These are phyloP conservation scores for Exserohilum rostratum DNA, from an alignment of 2,329 filamentous ascomycete species.

Conservation along the genomic window DNA sequence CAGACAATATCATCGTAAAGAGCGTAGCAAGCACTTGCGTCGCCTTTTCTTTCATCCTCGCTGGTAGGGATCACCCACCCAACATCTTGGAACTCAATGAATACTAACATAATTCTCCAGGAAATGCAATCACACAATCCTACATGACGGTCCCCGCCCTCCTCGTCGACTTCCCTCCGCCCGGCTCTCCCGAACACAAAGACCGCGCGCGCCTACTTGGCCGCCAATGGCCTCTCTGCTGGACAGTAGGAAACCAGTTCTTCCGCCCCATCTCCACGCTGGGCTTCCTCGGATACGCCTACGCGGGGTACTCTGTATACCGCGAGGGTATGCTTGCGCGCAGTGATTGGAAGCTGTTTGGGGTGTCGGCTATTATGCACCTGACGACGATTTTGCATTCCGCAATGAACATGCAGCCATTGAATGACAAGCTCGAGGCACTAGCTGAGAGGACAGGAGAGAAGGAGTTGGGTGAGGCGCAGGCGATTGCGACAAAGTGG, in stretches of 20 bases:
- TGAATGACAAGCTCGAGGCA: constrained; percentile 57
- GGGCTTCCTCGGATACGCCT: constrained; percentile 57
- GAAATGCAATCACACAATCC: constrained; percentile 60
- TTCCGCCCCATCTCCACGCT: constrained; percentile 59
- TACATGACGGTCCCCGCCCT: constrained; percentile 59
- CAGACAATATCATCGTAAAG: constrained; percentile 43
- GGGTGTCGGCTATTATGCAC: constrained; percentile 53
- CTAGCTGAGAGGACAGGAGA: constrained; percentile 42
- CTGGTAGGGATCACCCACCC: constrained; percentile 44
- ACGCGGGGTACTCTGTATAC: constrained; percentile 49
- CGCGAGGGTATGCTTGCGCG: constrained; percentile 36
- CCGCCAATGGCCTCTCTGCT: constrained; percentile 58
- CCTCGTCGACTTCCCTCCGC: constrained; percentile 54
- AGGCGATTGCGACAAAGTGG: constrained; percentile 45
- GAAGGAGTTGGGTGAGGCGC: constrained; percentile 41
- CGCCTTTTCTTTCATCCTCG: constrained; percentile 57
- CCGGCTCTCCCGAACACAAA: constrained; percentile 50
- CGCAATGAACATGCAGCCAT: constrained; percentile 59
- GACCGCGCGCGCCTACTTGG: constrained; percentile 54
- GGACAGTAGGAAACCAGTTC: constrained; percentile 58
- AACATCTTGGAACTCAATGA: neutral
- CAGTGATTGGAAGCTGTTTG: constrained; percentile 56
- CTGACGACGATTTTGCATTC: constrained; percentile 57
- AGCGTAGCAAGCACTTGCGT: constrained; percentile 54
- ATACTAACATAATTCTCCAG: constrained; percentile 32